These are phyloP conservation scores for Xylariaceae sp. DNA, from an alignment of 2,329 filamentous ascomycete species.

Conservation along the genomic window DNA sequence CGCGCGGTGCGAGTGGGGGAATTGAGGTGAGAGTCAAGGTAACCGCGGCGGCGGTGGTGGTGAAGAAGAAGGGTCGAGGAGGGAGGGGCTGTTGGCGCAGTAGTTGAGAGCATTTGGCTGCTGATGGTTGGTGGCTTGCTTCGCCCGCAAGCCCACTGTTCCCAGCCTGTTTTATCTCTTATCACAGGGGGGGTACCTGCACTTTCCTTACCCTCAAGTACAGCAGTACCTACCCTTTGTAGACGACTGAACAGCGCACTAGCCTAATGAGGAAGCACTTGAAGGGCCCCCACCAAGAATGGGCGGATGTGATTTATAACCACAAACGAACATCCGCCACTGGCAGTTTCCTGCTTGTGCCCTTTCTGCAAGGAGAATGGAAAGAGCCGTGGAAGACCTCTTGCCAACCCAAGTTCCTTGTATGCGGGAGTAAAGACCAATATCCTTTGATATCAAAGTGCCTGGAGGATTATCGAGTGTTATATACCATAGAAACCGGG, in stretches of 20 bases:
- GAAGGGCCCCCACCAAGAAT: not conserved
- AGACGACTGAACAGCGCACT: not conserved
- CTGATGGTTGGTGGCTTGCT: constrained; percentile 5
- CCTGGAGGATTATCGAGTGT: too few species aligned
- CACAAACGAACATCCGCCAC: not conserved
- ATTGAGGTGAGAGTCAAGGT: constrained; percentile 3
- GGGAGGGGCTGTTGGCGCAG: constrained; percentile 16
- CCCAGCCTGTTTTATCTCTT: constrained; percentile 8
- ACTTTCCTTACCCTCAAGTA: constrained; percentile 10
- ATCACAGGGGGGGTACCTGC: constrained; percentile 6
- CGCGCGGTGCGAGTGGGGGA: constrained; percentile 3
- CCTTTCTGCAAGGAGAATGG: too few species aligned
- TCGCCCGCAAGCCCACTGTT: constrained; percentile 11
- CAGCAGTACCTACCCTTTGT: not conserved
- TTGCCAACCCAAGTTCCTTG: too few species aligned
- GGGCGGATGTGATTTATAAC: not conserved
- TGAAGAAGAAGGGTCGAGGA: constrained; percentile 17
- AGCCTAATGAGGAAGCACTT: not conserved
- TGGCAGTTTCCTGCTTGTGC: not conserved
- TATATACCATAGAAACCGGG: too few species aligned
- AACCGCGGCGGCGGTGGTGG: constrained; percentile 13
- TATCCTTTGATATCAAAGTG: too few species aligned
- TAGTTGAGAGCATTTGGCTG: constrained; percentile 16
- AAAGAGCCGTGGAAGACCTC: too few species aligned
- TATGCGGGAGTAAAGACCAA: too few species aligned